Percentiles rank a stretch among this genome's conserved stretches.
Evolutionary conservation across 305 asterid species (phyloP).

Genomic region (Stenogyne calaminthoides): DNA sequence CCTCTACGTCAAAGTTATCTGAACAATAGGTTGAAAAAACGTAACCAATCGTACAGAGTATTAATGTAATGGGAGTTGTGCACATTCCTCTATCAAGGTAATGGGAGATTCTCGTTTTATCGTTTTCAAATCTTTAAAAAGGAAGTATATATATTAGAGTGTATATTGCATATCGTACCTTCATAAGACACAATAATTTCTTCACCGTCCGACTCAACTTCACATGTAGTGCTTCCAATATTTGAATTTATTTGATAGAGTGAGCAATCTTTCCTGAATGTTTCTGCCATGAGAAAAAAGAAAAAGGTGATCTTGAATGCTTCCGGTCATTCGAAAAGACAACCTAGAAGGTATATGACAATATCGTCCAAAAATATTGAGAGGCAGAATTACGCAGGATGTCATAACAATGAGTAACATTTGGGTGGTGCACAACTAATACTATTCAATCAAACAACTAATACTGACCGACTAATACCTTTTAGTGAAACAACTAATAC

Average conservation of each 20-base stretch:
- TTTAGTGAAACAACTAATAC: too few relatives aligned
- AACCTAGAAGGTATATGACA: not conserved
- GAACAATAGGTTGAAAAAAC: slow-evolving; percentile 16
- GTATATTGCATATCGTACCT: slow-evolving; percentile 31
- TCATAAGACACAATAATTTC: slow-evolving; percentile 27
- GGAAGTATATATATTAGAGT: not conserved
- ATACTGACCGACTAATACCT: not conserved
- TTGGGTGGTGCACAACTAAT: too few relatives aligned
- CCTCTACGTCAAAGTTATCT: slow-evolving; percentile 42
- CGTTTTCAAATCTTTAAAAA: too few relatives aligned
- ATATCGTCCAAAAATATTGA: not conserved
- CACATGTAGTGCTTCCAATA: slow-evolving; percentile 8
- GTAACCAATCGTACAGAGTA: not conserved
- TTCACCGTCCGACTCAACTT: slow-evolving; percentile 25
- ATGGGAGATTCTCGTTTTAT: not conserved
- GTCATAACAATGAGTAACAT: too few relatives aligned
- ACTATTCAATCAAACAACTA: too few relatives aligned
- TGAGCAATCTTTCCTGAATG: not conserved
- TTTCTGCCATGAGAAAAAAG: slow-evolving; percentile 33
- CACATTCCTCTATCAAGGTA: not conserved
- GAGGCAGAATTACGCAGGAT: not conserved
- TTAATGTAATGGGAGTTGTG: too few relatives aligned
- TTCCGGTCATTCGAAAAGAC: too few relatives aligned
- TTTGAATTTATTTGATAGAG: slow-evolving; percentile 13
- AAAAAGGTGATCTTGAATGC: not conserved